A percentile compares a stretch with the other conserved stretches of the same genome.
phyloP scores from a whole-genome alignment of 192 early-diverging fungal species.

The Podila epigama region DNA sequence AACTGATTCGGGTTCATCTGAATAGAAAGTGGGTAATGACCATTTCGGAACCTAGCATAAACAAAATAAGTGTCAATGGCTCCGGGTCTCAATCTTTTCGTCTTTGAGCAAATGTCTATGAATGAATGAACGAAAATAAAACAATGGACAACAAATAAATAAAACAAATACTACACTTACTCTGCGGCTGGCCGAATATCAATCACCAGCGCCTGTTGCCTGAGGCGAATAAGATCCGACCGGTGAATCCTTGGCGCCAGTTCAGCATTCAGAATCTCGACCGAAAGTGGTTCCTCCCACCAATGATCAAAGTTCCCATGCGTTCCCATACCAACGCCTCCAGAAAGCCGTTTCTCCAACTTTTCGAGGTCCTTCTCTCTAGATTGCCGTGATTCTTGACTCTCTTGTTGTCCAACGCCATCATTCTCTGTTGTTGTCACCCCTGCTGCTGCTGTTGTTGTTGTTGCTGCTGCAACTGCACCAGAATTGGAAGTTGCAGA shows the following conservation, averaged over 20 bases:
- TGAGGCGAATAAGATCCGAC: slow-evolving; percentile 54
- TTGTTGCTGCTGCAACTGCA: not conserved
- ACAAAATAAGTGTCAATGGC: not conserved
- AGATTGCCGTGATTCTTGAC: slow-evolving; percentile 8
- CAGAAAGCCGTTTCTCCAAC: slow-evolving; percentile 15
- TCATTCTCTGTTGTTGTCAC: not conserved
- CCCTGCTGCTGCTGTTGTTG: not conserved
- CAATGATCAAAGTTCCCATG: slow-evolving; percentile 16
- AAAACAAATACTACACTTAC: slow-evolving; percentile 36
- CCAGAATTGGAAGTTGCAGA: not conserved
- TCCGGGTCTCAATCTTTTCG: no score
- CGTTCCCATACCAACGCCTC: not conserved
- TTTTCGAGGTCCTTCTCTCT: slow-evolving; percentile 12
- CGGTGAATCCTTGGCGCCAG: slow-evolving; percentile 62
- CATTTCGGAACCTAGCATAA: slow-evolving; percentile 53
- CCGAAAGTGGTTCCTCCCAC: slow-evolving; percentile 59
- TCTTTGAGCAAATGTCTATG: not conserved
- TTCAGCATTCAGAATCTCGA: slow-evolving; percentile 58
- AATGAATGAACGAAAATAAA: not conserved
- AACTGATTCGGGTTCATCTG: slow-evolving; percentile 57
- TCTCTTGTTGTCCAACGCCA: slow-evolving; percentile 11
- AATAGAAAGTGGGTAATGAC: slow-evolving; percentile 63
- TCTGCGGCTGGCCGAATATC: slow-evolving; percentile 64
- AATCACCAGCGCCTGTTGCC: slow-evolving; percentile 58
- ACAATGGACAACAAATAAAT: not conserved